Percentiles rank a stretch among this genome's conserved stretches.
Conservation (phyloP, 352 stramenopile genomes). For the Phytophthora tentaculata region DNA sequence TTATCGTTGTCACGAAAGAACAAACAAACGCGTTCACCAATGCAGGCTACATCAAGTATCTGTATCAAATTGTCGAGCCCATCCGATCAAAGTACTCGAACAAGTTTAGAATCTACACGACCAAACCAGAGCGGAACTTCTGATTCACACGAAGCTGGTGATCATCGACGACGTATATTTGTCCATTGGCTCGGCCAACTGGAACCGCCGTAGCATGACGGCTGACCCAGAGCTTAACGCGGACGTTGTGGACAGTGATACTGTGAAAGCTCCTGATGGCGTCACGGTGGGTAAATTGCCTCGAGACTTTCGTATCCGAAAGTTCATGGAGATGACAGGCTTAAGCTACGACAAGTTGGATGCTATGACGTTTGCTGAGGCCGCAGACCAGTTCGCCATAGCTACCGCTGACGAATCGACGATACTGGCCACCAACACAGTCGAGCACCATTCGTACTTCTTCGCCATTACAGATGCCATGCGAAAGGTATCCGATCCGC, state of each 20-base stretch:
- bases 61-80: slow-evolving; percentile 53
- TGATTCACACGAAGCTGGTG: slow-evolving; percentile 56
- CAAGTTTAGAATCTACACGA: slow-evolving; percentile 42
- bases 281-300: slow-evolving; percentile 42
- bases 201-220: slow-evolving; percentile 45
- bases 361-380: slow-evolving; percentile 48
- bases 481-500: slow-evolving; percentile 12
- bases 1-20: slow-evolving; percentile 4
- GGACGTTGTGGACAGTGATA: slow-evolving; percentile 48
- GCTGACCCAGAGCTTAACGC: slow-evolving; percentile 45
- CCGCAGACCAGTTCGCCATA: slow-evolving; percentile 37
- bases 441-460: slow-evolving; percentile 11
- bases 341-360: slow-evolving; percentile 42
- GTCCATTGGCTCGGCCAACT: slow-evolving; percentile 59
- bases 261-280: slow-evolving; percentile 17
- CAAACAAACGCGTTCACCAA: slow-evolving; percentile 12
- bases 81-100: slow-evolving; percentile 31
- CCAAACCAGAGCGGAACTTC: slow-evolving; percentile 36
- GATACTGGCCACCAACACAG: slow-evolving; percentile 17
- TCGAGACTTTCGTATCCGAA: slow-evolving; percentile 19
- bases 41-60: slow-evolving; percentile 46
- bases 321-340: slow-evolving; percentile 56
- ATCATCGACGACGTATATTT: slow-evolving; percentile 68
- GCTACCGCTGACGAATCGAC: slow-evolving; percentile 26
- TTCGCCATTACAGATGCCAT: slow-evolving; percentile 5